Percentiles rank a stretch among this genome's conserved stretches.
phyloP scores from a whole-genome alignment of 176 grass and related monocot genomes.

The Elymus sibiricus region DNA sequence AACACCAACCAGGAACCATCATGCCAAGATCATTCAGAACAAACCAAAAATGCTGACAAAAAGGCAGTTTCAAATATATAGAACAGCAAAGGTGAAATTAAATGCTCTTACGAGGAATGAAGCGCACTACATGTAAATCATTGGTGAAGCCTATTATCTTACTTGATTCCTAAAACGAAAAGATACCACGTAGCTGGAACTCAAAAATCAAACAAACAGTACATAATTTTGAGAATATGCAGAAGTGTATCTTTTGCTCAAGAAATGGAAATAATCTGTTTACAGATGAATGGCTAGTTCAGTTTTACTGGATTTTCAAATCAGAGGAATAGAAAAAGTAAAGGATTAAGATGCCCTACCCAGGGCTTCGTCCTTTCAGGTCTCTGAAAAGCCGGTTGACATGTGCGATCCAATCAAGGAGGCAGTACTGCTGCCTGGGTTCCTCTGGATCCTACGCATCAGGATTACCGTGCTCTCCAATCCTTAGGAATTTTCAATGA shows the following conservation, averaged over 20 bases:
- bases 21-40: slow-evolving; percentile 4
- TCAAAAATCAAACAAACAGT: not conserved
- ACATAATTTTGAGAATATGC: not conserved
- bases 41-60: slow-evolving; percentile 8
- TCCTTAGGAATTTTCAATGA: not conserved
- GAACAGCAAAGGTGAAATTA: not conserved
- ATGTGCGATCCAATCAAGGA: not conserved
- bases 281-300: not conserved
- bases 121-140: slow-evolving; percentile 1
- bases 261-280: not conserved
- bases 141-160: not conserved
- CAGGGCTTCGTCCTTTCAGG: not conserved
- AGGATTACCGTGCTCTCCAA: not conserved
- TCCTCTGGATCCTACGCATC: not conserved
- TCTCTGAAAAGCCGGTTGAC: not conserved
- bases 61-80: not conserved
- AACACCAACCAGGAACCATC: not conserved
- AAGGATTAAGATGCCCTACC: not conserved
- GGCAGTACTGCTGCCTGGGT: not conserved
- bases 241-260: not conserved
- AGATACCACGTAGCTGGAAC: not conserved
- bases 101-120: not conserved
- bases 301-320: not conserved
- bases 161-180: not conserved
- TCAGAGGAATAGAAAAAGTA: not conserved